These are phyloP conservation scores for Wallacemonas rigidus DNA, from an alignment of 208 protist species.

Conservation along the genomic window DNA sequence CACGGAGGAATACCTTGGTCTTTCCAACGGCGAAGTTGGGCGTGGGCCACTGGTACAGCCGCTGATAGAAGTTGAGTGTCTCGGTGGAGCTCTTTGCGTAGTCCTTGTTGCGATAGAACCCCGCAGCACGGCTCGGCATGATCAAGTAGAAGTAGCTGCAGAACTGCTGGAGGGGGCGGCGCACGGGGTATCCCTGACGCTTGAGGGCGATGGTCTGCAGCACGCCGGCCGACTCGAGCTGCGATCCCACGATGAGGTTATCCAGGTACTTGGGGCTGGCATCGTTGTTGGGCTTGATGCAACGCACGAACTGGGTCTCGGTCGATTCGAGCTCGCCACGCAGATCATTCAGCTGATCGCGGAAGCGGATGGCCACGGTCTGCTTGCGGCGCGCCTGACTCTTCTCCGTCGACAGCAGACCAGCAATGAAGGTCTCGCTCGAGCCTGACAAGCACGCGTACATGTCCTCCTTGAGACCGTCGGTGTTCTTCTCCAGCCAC, in stretches of 20 bases:
- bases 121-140: conserved; percentile 38
- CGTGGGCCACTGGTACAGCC: conserved; percentile 55
- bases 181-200: conserved; percentile 89
- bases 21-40: conserved; percentile 84
- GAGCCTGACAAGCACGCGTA: conserved; percentile 53
- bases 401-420: conserved; percentile 56
- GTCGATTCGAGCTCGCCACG: conserved; percentile 82
- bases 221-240: conserved; percentile 91
- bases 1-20: conserved; percentile 89
- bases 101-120: conserved; percentile 41
- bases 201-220: conserved; percentile 92
- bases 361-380: conserved; percentile 85
- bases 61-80: conserved; percentile 64
- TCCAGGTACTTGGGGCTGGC: conserved; percentile 65
- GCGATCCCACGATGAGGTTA: conserved; percentile 77
- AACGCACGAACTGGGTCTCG: conserved; percentile 93
- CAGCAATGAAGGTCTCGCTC: conserved; percentile 56
- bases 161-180: conserved; percentile 76
- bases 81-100: conserved; percentile 47
- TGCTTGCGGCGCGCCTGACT: conserved; percentile 53
- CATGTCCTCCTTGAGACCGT: conserved; percentile 86
- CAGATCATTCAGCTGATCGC: conserved; percentile 74
- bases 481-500: conserved; percentile 93
- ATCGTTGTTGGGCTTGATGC: conserved; percentile 92
- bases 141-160: conserved; percentile 84